Percentiles rank a stretch among this genome's conserved stretches.
These are phyloP conservation scores for Eimeria maxima DNA, from an alignment of 169 alveolate genomes.

Conservation along the genomic window DNA sequence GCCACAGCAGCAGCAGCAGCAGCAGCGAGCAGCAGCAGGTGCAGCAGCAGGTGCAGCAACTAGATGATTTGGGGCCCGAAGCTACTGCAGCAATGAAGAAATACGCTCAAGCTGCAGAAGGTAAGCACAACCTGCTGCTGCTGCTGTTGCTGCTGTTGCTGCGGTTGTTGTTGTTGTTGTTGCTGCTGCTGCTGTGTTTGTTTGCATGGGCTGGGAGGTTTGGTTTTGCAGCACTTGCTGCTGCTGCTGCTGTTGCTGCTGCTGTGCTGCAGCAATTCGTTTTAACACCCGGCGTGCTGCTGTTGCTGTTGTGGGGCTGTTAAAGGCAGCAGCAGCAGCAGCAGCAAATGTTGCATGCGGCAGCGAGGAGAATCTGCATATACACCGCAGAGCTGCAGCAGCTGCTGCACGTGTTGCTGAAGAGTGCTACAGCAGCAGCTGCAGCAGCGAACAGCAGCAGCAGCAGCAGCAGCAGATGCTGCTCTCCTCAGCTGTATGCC, in stretches of 20 bases:
- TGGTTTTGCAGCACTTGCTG: conserved; percentile 29
- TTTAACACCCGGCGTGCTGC: conserved; percentile 35
- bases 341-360: neutral
- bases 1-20: conserved; percentile 54
- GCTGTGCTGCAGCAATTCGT: conserved; percentile 33
- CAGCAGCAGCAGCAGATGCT: conserved; percentile 45
- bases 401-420: conserved; percentile 29
- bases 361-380: neutral
- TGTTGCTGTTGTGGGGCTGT: neutral
- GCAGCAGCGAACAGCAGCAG: conserved; percentile 48
- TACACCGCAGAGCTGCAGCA: conserved; percentile 26
- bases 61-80: neutral
- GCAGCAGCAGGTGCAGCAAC: conserved; percentile 35
- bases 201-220: too few species aligned
- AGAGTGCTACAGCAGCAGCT: conserved; percentile 37
- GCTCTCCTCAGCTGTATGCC: neutral
- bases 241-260: conserved; percentile 10
- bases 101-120: conserved; percentile 19
- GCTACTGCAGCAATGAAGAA: neutral
- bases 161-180: neutral
- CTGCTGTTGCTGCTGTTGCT: conserved; percentile 47
- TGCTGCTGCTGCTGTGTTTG: conserved; percentile 29
- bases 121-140: neutral
- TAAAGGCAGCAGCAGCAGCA: neutral
- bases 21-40: neutral